Percentiles rank a stretch among this genome's conserved stretches.
phyloP scores from a whole-genome alignment of 306 rosid genomes.

The Pterocarpus santalinus region DNA sequence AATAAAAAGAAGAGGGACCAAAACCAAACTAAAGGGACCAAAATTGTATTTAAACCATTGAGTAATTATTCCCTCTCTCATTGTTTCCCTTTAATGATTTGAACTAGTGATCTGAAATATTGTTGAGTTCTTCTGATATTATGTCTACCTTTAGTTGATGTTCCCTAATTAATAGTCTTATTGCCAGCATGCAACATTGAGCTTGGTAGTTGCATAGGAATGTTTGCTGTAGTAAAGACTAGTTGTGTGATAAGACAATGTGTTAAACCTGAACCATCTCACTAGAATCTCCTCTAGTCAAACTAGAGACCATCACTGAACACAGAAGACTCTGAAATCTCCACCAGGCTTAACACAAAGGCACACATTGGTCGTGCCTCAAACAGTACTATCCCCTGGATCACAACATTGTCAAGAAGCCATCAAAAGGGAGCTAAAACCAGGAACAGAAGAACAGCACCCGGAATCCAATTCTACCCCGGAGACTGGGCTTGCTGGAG shows the following conservation, averaged over 20 bases:
- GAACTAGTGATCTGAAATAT: slow-evolving; percentile 28
- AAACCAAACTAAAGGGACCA: background rate
- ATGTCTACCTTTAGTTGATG: background rate
- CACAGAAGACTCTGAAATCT: background rate
- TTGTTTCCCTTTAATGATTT: slow-evolving; percentile 32
- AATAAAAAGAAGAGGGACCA: background rate
- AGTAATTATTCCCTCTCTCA: background rate
- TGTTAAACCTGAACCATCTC: background rate
- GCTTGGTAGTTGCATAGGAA: slow-evolving; percentile 12
- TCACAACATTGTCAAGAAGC: background rate
- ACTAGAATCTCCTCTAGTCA: background rate
- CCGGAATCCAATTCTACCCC: background rate
- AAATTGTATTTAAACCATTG: background rate
- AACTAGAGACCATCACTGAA: background rate
- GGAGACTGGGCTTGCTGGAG: background rate
- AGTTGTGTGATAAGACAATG: background rate
- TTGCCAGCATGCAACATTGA: background rate
- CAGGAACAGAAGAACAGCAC: background rate
- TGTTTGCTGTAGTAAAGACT: background rate
- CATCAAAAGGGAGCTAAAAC: no score
- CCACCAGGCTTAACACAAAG: background rate
- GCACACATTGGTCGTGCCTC: background rate
- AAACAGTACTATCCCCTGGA: background rate
- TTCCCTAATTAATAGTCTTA: background rate
- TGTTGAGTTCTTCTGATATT: slow-evolving; percentile 5